Percentiles rank a stretch among this genome's conserved stretches.
These are phyloP conservation scores for Hylodesmum podocarpum DNA, from an alignment of 306 rosid genomes.

Conservation along the genomic window DNA sequence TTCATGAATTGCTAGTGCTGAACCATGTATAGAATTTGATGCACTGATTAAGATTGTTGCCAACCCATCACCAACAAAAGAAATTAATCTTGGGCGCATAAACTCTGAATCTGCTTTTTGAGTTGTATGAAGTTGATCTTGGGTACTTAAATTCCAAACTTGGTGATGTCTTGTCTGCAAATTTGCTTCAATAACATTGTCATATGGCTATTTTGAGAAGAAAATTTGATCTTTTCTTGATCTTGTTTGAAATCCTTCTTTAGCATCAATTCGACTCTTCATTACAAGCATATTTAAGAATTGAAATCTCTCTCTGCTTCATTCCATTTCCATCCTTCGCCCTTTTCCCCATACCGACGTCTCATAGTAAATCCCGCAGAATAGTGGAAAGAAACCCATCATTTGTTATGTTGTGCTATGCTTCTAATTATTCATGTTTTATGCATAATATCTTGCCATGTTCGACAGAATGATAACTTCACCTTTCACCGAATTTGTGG, in stretches of 20 bases:
- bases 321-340: too few species aligned
- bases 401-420: neutral
- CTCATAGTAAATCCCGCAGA: neutral
- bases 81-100: neutral
- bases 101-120: neutral
- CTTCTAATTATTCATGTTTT: neutral
- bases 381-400: neutral
- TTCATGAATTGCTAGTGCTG: neutral
- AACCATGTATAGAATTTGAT: neutral
- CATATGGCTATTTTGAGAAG: neutral
- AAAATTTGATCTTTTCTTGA: neutral
- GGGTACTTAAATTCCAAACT: neutral
- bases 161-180: neutral
- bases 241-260: neutral
- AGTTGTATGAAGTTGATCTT: too few species aligned
- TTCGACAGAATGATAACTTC: neutral
- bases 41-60: neutral
- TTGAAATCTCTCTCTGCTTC: neutral
- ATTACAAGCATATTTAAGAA: neutral
- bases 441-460: neutral
- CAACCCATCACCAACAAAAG: neutral
- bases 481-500: neutral
- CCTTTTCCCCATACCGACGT: too few species aligned
- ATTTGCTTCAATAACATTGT: neutral
- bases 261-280: neutral